Percentiles rank a stretch among this genome's conserved stretches.
phyloP scores from a whole-genome alignment of 2,329 filamentous ascomycete species.

The Colletotrichum abscissum region DNA sequence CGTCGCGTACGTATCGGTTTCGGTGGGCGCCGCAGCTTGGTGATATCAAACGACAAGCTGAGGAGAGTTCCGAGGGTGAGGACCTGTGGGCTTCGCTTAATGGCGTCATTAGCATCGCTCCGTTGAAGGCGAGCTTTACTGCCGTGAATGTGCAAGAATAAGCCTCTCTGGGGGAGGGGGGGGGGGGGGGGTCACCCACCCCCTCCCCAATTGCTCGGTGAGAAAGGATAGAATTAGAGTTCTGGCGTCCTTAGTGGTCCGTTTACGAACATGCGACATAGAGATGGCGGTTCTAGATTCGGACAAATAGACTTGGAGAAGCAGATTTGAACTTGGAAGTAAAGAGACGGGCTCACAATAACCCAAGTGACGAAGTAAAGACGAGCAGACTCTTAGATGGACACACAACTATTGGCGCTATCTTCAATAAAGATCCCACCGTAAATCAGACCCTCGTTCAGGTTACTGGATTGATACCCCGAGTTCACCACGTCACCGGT shows the following conservation, averaged over 20 bases:
- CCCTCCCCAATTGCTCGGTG: background rate
- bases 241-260: background rate
- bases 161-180: background rate
- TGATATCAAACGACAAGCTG: slow-evolving; percentile 33
- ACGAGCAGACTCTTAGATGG: slow-evolving; percentile 42
- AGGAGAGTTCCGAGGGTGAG: slow-evolving; percentile 34
- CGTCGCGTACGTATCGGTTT: slow-evolving; percentile 25
- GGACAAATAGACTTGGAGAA: background rate
- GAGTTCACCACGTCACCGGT: slow-evolving; percentile 61
- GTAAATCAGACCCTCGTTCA: slow-evolving; percentile 62
- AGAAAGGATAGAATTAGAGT: background rate
- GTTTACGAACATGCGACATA: background rate
- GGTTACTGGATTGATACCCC: slow-evolving; percentile 58
- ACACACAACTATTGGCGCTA: slow-evolving; percentile 53
- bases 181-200: background rate
- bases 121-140: slow-evolving; percentile 34
- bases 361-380: background rate
- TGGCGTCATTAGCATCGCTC: slow-evolving; percentile 33
- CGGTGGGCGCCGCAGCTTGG: slow-evolving; percentile 35
- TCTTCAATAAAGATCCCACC: slow-evolving; percentile 63
- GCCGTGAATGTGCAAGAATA: slow-evolving; percentile 18
- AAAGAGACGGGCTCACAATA: background rate
- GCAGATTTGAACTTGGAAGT: background rate
- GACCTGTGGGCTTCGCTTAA: slow-evolving; percentile 37
- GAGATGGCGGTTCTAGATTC: background rate